Percentiles rank a stretch among this genome's conserved stretches.
phyloP scores from a whole-genome alignment of 176 grass and related monocot species.

The Rhynchospora tenuis region DNA sequence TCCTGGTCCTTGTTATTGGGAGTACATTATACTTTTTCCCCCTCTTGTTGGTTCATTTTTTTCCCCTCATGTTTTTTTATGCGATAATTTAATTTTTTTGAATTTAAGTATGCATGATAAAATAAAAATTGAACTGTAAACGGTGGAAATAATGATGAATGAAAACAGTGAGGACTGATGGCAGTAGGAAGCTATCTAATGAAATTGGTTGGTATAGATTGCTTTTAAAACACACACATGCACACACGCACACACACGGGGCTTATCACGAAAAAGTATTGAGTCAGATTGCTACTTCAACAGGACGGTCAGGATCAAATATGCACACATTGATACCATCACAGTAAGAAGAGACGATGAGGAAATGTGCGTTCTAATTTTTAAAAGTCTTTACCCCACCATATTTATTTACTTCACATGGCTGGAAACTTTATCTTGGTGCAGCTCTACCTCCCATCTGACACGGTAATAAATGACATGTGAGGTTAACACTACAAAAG shows the following conservation, averaged over 20 bases:
- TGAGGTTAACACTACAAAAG: slow-evolving; percentile 3
- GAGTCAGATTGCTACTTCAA: neutral
- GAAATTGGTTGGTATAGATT: neutral
- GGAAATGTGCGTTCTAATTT: neutral
- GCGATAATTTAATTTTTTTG: no score
- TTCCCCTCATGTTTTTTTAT: neutral
- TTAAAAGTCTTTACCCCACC: slow-evolving; percentile 33
- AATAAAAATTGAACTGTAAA: neutral
- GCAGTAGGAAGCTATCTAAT: neutral
- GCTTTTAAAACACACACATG: neutral
- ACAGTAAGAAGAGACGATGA: neutral
- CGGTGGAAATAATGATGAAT: no score
- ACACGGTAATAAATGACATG: slow-evolving; percentile 42
- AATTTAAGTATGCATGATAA: neutral
- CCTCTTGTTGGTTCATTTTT: neutral
- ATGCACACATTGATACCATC: neutral
- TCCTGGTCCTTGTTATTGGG: neutral
- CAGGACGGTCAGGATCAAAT: neutral
- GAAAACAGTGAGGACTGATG: neutral
- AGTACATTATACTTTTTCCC: neutral
- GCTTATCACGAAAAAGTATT: neutral
- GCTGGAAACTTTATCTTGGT: slow-evolving; percentile 30
- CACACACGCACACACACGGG: neutral
- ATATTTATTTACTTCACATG: slow-evolving; percentile 57
- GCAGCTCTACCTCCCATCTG: slow-evolving; percentile 13